A percentile compares a stretch with the other conserved stretches of the same genome.
Conservation (phyloP, 1,139 yeast species). For the Pichia sp. region DNA sequence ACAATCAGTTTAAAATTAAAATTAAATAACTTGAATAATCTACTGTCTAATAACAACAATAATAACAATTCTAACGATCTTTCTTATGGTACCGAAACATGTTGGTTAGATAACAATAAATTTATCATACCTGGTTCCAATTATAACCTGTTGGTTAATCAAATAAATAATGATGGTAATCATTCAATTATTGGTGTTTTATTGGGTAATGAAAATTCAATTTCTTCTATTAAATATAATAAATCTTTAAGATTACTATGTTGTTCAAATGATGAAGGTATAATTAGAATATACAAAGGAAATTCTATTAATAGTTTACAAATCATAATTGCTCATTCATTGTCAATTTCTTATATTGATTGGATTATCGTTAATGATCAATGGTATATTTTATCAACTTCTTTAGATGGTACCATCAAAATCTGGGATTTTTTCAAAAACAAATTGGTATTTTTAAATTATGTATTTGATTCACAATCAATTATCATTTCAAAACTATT, state of each 20-base stretch:
- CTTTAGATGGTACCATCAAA: slow-evolving; percentile 66
- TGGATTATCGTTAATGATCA: slow-evolving; percentile 40
- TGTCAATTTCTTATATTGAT: slow-evolving; percentile 47
- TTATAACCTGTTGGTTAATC: slow-evolving; percentile 53
- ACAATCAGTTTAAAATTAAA: background rate
- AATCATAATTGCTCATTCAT: slow-evolving; percentile 43
- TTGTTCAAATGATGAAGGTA: slow-evolving; percentile 71
- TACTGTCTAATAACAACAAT: background rate
- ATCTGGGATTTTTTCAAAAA: slow-evolving; percentile 59
- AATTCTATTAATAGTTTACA: slow-evolving; percentile 43
- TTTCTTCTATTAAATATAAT: slow-evolving; percentile 55
- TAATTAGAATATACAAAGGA: slow-evolving; percentile 69
- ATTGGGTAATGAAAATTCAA: slow-evolving; percentile 60
- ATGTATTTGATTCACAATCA: slow-evolving; percentile 41
- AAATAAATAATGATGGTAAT: slow-evolving; percentile 37
- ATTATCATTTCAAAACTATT: slow-evolving; percentile 46
- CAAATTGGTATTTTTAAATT: slow-evolving; percentile 32
- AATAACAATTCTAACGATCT: background rate
- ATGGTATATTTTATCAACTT: slow-evolving; percentile 34
- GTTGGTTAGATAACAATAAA: slow-evolving; percentile 68
- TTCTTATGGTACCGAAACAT: slow-evolving; percentile 44
- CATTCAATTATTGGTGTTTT: slow-evolving; percentile 52
- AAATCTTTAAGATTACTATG: slow-evolving; percentile 48
- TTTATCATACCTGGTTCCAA: slow-evolving; percentile 64
- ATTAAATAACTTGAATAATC: background rate